Conservation (phyloP, 148 eudicot genomes). For the Tetragonia tetragonoides region DNA sequence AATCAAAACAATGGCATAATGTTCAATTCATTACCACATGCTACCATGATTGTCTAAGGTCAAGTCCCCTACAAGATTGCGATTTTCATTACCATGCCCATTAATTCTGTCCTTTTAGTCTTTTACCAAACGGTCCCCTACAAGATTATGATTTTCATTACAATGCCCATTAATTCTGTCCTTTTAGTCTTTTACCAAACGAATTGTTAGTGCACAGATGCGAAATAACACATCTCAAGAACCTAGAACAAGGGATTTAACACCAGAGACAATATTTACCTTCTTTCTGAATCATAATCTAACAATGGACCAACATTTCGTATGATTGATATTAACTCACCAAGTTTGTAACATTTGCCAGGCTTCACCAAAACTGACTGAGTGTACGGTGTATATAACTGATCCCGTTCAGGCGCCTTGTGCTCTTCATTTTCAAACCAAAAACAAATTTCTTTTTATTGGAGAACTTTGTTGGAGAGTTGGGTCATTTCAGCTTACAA, state of each 20-base stretch:
- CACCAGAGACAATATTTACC: slow-evolving; percentile 33
- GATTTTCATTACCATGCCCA: too few relatives aligned
- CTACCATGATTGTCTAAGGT: too few relatives aligned
- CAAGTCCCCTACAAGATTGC: too few relatives aligned
- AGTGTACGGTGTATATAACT: slow-evolving; percentile 23
- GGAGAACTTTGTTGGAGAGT: slow-evolving; percentile 23
- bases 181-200: too few relatives aligned
- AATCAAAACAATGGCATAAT: too few relatives aligned
- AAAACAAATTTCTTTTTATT: slow-evolving; percentile 23
- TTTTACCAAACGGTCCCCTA: too few relatives aligned
- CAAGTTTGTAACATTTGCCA: slow-evolving; percentile 7
- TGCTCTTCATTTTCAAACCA: slow-evolving; percentile 20
- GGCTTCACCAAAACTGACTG: slow-evolving; percentile 27
- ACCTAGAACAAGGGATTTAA: not conserved
- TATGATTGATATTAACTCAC: not conserved
- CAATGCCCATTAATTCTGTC: too few relatives aligned
- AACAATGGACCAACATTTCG: slow-evolving; percentile 21
- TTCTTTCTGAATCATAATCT: slow-evolving; percentile 53
- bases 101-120: too few relatives aligned
- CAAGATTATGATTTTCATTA: too few relatives aligned
- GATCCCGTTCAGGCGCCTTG: slow-evolving; percentile 34
- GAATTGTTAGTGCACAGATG: not conserved
- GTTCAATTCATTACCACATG: too few relatives aligned
- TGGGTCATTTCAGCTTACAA: slow-evolving; percentile 33
- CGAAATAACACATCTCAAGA: not conserved